Evolutionary conservation across 495 filamentous ascomycete species (phyloP).

Genomic region (Schizothecium vesticola): DNA sequence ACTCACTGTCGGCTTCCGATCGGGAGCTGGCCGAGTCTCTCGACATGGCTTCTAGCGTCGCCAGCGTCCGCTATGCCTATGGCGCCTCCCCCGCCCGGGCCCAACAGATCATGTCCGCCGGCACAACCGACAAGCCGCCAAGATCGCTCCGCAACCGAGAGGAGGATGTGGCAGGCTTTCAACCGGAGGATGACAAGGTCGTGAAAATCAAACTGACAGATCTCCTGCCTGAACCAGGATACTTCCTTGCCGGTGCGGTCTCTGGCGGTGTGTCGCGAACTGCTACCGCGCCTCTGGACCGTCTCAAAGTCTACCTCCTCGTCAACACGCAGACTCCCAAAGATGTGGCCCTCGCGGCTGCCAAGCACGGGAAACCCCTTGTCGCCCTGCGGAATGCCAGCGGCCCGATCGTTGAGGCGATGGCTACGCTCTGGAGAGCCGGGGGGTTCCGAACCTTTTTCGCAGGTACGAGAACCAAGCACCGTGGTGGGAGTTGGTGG

Average conservation of each 20-base stretch:
- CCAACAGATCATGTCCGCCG: conserved; percentile 13
- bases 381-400: conserved; percentile 60
- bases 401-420: conserved; percentile 64
- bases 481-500: too few relatives aligned
- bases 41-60: conserved; percentile 16
- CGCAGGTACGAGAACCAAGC: conserved; percentile 59
- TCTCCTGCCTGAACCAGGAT: conserved; percentile 69
- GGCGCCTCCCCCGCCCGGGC: conserved; percentile 8
- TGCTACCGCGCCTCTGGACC: conserved; percentile 90
- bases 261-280: conserved; percentile 90
- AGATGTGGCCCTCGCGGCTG: conserved; percentile 55
- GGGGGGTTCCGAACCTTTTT: conserved; percentile 92
- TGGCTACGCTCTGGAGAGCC: conserved; percentile 70
- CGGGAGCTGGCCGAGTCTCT: conserved; percentile 4
- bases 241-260: conserved; percentile 91
- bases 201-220: conserved; percentile 47
- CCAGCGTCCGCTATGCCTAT: conserved; percentile 11
- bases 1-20: background rate
- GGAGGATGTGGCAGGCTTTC: conserved; percentile 21
- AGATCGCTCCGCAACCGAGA: conserved; percentile 16
- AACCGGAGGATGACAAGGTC: conserved; percentile 26
- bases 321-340: conserved; percentile 68
- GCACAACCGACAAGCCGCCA: conserved; percentile 5
- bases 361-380: conserved; percentile 64
- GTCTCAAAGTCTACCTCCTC: conserved; percentile 95